phyloP scores from a whole-genome alignment of 2,329 filamentous ascomycete species.

The Monilinia aucupariae region DNA sequence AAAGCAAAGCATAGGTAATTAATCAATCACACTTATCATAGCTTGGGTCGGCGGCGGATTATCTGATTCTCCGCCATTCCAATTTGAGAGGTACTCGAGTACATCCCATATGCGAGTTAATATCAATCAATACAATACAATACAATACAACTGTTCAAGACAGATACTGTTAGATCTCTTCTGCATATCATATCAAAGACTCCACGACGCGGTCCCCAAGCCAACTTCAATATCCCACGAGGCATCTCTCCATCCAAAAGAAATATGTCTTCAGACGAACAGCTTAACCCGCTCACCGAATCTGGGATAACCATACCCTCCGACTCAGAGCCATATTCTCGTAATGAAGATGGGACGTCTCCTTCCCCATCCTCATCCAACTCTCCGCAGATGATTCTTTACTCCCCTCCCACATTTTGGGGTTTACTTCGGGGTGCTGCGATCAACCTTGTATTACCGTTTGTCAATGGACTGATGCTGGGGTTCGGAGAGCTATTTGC shows the following conservation, averaged over 20 bases:
- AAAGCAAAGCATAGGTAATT: too few species aligned
- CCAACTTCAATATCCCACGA: not conserved
- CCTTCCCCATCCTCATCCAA: conserved; percentile 56
- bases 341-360: conserved; percentile 54
- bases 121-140: not conserved
- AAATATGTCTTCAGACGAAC: conserved; percentile 50
- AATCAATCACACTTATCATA: conserved; percentile 16
- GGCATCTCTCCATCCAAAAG: not conserved
- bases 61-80: not conserved
- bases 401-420: conserved; percentile 84
- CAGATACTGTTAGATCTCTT: not conserved
- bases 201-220: too few species aligned
- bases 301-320: conserved; percentile 74
- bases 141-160: not conserved
- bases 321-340: conserved; percentile 78
- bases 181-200: not conserved
- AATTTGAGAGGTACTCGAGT: too few species aligned
- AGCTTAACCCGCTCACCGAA: conserved; percentile 55
- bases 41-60: not conserved
- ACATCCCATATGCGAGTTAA: too few species aligned
- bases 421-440: conserved; percentile 78
- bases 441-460: conserved; percentile 92
- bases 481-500: conserved; percentile 96
- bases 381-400: conserved; percentile 71
- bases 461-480: conserved; percentile 97